Percentiles rank a stretch among this genome's conserved stretches.
These are phyloP conservation scores for Xerocomus brunneocitrinus DNA, from an alignment of 768 basidiomycete species.

Conservation along the genomic window DNA sequence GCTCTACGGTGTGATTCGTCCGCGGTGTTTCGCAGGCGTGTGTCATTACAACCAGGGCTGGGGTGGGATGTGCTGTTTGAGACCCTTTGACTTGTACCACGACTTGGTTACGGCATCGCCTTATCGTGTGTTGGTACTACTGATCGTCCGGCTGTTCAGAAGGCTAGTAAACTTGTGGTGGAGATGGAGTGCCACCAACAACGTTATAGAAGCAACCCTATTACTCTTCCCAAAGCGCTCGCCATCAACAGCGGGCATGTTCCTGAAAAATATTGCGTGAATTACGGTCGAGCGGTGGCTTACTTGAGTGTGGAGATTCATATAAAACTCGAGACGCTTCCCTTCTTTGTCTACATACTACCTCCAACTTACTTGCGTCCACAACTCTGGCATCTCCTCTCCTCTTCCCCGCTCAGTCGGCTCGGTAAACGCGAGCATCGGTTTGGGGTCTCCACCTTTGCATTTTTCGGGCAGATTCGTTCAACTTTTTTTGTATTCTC, in stretches of 20 bases:
- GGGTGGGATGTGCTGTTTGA: neutral
- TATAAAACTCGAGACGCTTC: conserved; percentile 21
- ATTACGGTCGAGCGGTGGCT: conserved; percentile 14
- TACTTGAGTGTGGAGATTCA: conserved; percentile 12
- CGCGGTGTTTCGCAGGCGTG: conserved; percentile 22
- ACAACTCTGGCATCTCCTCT: conserved; percentile 14
- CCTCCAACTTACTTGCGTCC: neutral
- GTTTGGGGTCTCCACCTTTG: conserved; percentile 13
- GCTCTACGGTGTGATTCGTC: conserved; percentile 6
- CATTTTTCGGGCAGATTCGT: conserved; percentile 17
- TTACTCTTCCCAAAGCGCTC: neutral
- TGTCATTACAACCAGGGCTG: conserved; percentile 18
- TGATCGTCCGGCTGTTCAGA: neutral
- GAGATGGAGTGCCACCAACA: neutral
- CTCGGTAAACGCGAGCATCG: conserved; percentile 21
- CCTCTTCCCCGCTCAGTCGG: conserved; percentile 22
- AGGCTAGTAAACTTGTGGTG: neutral
- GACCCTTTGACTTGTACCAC: neutral
- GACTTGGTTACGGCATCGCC: conserved; percentile 8
- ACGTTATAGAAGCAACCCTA: conserved; percentile 19
- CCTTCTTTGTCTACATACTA: neutral
- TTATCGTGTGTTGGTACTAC: conserved; percentile 11
- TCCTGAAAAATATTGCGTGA: conserved; percentile 19
- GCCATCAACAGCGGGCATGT: conserved; percentile 1
- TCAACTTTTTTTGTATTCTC: conserved; percentile 11